phyloP scores from a whole-genome alignment of 2,329 filamentous ascomycete species.

The Neurospora sp. region DNA sequence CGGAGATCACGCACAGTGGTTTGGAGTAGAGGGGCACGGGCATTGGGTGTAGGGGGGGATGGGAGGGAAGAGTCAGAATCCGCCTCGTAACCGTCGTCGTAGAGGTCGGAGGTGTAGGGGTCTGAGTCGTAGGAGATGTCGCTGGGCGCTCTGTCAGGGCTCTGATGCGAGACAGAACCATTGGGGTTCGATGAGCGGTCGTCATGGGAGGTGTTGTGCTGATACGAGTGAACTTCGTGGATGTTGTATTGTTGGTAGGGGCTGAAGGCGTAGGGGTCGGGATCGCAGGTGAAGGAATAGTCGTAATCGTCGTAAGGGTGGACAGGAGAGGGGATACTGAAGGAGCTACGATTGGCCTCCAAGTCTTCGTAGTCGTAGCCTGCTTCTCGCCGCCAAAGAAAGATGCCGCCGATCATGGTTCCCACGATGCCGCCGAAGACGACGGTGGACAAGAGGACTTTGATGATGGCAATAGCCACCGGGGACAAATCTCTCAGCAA shows the following conservation, averaged over 20 bases:
- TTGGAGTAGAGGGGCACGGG: not conserved
- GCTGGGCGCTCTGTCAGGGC: not conserved
- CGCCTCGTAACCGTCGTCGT: not conserved
- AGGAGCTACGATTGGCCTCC: not conserved
- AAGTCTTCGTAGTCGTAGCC: not conserved
- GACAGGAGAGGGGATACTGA: not conserved
- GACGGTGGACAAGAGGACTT: not conserved
- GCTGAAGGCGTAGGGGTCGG: not conserved
- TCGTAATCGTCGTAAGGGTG: not conserved
- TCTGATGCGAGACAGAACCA: not conserved
- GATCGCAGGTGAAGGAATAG: not conserved
- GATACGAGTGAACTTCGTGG: not conserved
- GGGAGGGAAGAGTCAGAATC: not conserved
- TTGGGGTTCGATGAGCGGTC: not conserved
- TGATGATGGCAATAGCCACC: not conserved
- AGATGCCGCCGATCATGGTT: not conserved
- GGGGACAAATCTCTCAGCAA: not conserved
- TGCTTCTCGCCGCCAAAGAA: not conserved
- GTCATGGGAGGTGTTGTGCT: not conserved
- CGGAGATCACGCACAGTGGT: not conserved
- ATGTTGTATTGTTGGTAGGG: not conserved
- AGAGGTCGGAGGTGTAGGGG: not conserved
- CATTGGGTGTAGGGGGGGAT: not conserved
- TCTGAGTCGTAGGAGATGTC: not conserved
- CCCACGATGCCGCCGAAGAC: not conserved